Conservation (phyloP, 2,329 filamentous ascomycete genomes). For the Apiospora phragmitis region DNA sequence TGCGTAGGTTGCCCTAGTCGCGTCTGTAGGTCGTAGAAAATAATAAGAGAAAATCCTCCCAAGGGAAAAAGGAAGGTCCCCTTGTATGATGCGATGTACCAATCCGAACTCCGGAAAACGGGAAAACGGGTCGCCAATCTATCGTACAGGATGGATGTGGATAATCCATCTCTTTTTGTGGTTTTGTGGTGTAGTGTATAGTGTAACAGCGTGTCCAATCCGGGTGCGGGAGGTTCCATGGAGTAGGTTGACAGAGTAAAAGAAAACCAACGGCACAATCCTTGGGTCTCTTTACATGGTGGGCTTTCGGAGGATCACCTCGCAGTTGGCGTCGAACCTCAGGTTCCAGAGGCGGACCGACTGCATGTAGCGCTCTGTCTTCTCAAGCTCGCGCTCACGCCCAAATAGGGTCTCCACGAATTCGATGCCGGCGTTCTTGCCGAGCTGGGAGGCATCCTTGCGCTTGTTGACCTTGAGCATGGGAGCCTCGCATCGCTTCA, state of each 20-base stretch:
- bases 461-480: conserved; percentile 89
- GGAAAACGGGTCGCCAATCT: conserved; percentile 13
- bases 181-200: neutral
- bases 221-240: neutral
- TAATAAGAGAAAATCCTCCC: conserved; percentile 12
- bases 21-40: conserved; percentile 9
- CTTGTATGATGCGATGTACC: conserved; percentile 14
- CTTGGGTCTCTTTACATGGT: conserved; percentile 44
- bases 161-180: conserved; percentile 13
- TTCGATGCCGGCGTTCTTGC: conserved; percentile 88
- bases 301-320: conserved; percentile 74
- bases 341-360: conserved; percentile 85
- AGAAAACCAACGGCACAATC: conserved; percentile 4
- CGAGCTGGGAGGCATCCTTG: conserved; percentile 71
- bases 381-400: conserved; percentile 82
- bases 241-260: neutral
- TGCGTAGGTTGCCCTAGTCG: conserved; percentile 12
- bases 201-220: neutral
- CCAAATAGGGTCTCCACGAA: conserved; percentile 97
- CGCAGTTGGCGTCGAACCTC: conserved; percentile 94
- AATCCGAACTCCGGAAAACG: conserved; percentile 11
- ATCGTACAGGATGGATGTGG: conserved; percentile 12
- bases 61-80: conserved; percentile 11
- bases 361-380: conserved; percentile 91
- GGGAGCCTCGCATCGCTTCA: conserved; percentile 89